A percentile compares a stretch with the other conserved stretches of the same genome.
These are phyloP conservation scores for Centaurea solstitialis DNA, from an alignment of 129 eudicot genomes.

Conservation along the genomic window DNA sequence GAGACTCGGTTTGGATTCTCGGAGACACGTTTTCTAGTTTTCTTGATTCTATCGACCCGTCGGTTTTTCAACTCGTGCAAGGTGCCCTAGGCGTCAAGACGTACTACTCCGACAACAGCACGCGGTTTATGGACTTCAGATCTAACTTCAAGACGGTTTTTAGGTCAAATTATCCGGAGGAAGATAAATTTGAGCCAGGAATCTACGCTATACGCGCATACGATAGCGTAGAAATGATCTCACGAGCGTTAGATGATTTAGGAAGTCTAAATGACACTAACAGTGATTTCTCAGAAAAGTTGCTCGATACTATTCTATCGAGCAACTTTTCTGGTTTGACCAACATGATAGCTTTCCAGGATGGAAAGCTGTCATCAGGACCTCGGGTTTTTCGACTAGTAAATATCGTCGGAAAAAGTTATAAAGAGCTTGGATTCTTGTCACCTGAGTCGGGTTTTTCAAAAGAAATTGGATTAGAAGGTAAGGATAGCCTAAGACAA, in stretches of 20 bases:
- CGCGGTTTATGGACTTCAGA: slow-evolving; percentile 31
- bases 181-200: slow-evolving; percentile 42
- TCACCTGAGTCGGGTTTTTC: slow-evolving; percentile 36
- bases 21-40: slow-evolving; percentile 38
- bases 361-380: slow-evolving; percentile 26
- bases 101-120: slow-evolving; percentile 19
- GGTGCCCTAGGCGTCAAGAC: slow-evolving; percentile 51
- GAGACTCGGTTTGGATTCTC: slow-evolving; percentile 53
- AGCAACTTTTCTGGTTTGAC: slow-evolving; percentile 44
- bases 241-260: slow-evolving; percentile 28
- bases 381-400: slow-evolving; percentile 28
- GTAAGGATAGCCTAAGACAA: neutral
- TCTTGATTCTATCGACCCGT: slow-evolving; percentile 43
- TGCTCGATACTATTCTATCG: slow-evolving; percentile 29
- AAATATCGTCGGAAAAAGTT: slow-evolving; percentile 54
- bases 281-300: neutral
- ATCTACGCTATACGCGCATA: slow-evolving; percentile 51
- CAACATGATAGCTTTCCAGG: slow-evolving; percentile 27
- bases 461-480: neutral
- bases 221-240: slow-evolving; percentile 37
- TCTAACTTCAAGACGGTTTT: slow-evolving; percentile 30
- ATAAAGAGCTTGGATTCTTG: slow-evolving; percentile 55
- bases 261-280: neutral
- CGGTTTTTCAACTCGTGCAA: slow-evolving; percentile 29
- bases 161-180: slow-evolving; percentile 34